Evolutionary conservation across 805 yeast species (phyloP).

Genomic region (Zygosaccharomyces rouxii): DNA sequence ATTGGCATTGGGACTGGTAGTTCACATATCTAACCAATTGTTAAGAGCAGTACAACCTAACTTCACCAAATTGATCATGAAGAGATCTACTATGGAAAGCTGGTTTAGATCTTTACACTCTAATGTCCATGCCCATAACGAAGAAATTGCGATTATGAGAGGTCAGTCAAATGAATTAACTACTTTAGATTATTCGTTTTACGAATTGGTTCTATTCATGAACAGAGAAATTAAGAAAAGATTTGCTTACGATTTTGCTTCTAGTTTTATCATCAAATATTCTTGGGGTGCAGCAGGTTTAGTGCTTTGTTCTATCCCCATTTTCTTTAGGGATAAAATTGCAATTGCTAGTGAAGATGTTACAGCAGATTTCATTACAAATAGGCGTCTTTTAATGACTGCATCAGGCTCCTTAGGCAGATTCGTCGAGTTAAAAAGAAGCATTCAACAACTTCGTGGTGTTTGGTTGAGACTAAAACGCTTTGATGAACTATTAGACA

Average conservation of each 20-base stretch:
- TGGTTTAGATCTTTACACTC: constrained; percentile 79
- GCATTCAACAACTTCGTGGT: constrained; percentile 76
- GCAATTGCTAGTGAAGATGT: constrained; percentile 33
- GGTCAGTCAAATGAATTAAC: constrained; percentile 80
- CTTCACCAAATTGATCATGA: constrained; percentile 73
- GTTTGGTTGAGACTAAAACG: constrained; percentile 71
- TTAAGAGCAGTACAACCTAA: constrained; percentile 82
- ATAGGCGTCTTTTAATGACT: constrained; percentile 73
- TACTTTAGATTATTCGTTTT: constrained; percentile 72
- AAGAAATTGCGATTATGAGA: constrained; percentile 79
- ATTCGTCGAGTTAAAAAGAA: constrained; percentile 78
- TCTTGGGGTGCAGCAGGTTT: constrained; percentile 96
- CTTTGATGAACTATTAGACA: constrained; percentile 59
- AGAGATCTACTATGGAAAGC: constrained; percentile 77
- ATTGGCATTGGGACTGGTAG: constrained; percentile 68
- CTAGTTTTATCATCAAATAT: constrained; percentile 84
- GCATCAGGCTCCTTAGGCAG: constrained; percentile 88
- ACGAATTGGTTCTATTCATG: constrained; percentile 72
- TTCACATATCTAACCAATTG: constrained; percentile 72
- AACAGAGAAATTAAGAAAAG: constrained; percentile 70
- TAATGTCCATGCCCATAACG: constrained; percentile 69
- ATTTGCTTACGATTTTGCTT: constrained; percentile 78
- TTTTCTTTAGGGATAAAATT: constrained; percentile 51
- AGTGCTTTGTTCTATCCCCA: constrained; percentile 81
- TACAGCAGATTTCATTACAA: constrained; percentile 84